Evolutionary conservation across 169 alveolate species (phyloP), one percentile per base, ranked within the genome.

Genomic region (Ichthyophthirius multifiliis): DNA sequence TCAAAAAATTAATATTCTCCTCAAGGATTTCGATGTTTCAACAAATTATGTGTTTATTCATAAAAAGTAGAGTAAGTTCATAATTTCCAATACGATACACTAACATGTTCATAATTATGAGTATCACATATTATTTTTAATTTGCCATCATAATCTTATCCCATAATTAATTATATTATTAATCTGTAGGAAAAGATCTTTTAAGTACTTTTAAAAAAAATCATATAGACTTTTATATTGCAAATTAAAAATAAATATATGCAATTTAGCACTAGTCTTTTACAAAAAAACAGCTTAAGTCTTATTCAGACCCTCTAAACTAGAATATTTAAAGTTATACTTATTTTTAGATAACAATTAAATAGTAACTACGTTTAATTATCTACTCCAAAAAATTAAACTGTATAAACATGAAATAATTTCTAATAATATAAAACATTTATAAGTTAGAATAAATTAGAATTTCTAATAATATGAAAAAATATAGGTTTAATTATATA

Each of bases 201-300:
- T 76, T 62, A 65, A 92, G 91, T 20, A 96, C 94, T 43, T 93
- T 94, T 3, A 96, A 90, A 18, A 92, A 80, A 47, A 85, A 87
- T 30, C 76, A 84, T 30, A 91, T 74, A 4, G 94, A 89, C 64
- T 89, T 94, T 35, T 83, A 76, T 6, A 95, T 76, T 20, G 74
- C 76, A 6, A 94, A 95, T 27, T 91, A n/a, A 87, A 89, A 43
- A 55, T 62, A 34, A 47, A 30, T 63, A 76, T 78, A 43, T 62
- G 44, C 16, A 74, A 13, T 64, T 80, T 80, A 13, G 86, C 86
- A 55, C 76, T 67, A 39, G 86, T 75, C 41, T 80, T 80, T 55
- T 80, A 80, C 6, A 80, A 37, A 2, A 80, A 44, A 3, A 65
- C 31, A 13, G 62, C 82, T 81, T 81, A 80, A 13, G 71, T 30